These are phyloP conservation scores for Trifolium subterraneum DNA, from an alignment of 306 rosid species.

Conservation along the genomic window DNA sequence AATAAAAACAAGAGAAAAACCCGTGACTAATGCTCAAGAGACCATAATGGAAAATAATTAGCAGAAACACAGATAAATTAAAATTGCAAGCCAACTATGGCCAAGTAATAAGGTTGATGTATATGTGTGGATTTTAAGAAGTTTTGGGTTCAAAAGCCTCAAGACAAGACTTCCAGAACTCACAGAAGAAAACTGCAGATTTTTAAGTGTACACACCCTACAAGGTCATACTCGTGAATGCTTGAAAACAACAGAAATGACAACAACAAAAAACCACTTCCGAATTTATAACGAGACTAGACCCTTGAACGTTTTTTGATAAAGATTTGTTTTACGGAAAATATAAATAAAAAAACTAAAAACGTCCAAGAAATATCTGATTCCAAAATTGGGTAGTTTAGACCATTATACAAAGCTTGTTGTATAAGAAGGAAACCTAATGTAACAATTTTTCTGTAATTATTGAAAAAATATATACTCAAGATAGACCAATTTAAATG, in stretches of 20 bases:
- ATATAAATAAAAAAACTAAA: not conserved
- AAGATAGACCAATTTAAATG: slow-evolving; percentile 7
- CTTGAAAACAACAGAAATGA: slow-evolving; percentile 27
- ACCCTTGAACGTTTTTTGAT: slow-evolving; percentile 1
- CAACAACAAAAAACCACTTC: not conserved
- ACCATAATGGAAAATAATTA: slow-evolving; percentile 33
- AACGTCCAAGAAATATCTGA: slow-evolving; percentile 21
- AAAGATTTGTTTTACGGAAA: not conserved
- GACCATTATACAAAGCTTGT: slow-evolving; percentile 10
- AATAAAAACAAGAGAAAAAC: not conserved
- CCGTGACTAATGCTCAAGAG: not conserved
- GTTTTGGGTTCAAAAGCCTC: slow-evolving; percentile 10
- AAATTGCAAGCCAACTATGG: slow-evolving; percentile 22
- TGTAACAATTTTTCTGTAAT: not conserved
- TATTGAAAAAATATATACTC: not conserved
- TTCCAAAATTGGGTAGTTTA: slow-evolving; percentile 2
- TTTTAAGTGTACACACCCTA: not conserved
- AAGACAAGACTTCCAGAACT: not conserved
- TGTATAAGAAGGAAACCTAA: not conserved
- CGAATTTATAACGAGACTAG: not conserved
- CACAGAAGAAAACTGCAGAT: slow-evolving; percentile 3
- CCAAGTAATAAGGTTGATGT: not conserved
- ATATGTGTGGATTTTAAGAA: not conserved
- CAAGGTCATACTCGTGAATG: not conserved
- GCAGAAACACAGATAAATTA: slow-evolving; percentile 2